Evolutionary conservation across 2,329 filamentous ascomycete genomes (phyloP).

Genomic region (Fusarium napiforme): DNA sequence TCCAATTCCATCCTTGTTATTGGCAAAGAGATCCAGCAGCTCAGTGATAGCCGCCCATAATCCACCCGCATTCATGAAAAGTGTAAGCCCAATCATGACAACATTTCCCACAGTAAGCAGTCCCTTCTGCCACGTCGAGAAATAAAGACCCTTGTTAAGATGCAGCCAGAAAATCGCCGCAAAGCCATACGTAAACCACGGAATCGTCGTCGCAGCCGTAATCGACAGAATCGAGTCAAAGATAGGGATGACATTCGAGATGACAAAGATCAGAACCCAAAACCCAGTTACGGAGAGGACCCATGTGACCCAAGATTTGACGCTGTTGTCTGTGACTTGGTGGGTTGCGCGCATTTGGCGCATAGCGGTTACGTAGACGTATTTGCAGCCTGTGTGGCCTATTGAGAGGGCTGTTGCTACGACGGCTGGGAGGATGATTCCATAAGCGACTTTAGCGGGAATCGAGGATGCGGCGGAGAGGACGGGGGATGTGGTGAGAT

Average conservation of each 20-base stretch:
- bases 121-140: conserved; percentile 35
- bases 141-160: conserved; percentile 33
- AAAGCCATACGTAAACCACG: conserved; percentile 44
- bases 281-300: conserved; percentile 35
- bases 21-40: conserved; percentile 33
- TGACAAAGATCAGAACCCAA: conserved; percentile 43
- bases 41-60: conserved; percentile 42
- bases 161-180: conserved; percentile 43
- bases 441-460: conserved; percentile 44
- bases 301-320: conserved; percentile 45
- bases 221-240: conserved; percentile 46
- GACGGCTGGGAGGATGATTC: conserved; percentile 41
- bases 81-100: conserved; percentile 28
- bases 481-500: conserved; percentile 39
- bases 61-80: conserved; percentile 43
- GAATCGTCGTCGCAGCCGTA: conserved; percentile 39
- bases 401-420: conserved; percentile 40
- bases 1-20: conserved; percentile 15
- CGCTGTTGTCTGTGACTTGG: conserved; percentile 35
- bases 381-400: conserved; percentile 45
- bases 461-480: conserved; percentile 37
- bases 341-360: conserved; percentile 29
- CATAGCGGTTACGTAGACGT: conserved; percentile 36
- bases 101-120: conserved; percentile 32
- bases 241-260: conserved; percentile 45